Conservation (phyloP, 148 eudicot species). For the Diospyros lotus region DNA sequence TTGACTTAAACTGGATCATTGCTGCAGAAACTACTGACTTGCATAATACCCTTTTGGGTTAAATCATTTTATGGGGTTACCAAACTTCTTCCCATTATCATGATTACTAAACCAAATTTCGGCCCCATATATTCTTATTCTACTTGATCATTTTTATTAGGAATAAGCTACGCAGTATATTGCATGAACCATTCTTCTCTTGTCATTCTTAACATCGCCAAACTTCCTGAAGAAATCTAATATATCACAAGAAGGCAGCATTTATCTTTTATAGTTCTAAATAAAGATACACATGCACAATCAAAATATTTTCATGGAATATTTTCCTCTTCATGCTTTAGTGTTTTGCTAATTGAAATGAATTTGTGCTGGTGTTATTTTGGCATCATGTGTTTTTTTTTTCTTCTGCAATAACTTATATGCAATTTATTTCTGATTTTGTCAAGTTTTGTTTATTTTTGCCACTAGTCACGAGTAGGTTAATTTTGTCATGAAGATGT, state of each 20-base stretch:
- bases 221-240: conserved; percentile 1
- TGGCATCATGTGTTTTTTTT: not conserved
- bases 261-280: not conserved
- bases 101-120: not conserved
- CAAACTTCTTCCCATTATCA: not conserved
- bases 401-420: conserved; percentile 2
- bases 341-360: not conserved
- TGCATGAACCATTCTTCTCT: not conserved
- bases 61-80: not conserved
- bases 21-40: conserved; percentile 1
- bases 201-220: not conserved
- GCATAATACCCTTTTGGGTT: too few species aligned
- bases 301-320: not conserved
- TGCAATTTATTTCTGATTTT: not conserved
- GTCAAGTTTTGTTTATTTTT: not conserved
- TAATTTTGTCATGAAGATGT: not conserved
- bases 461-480: not conserved
- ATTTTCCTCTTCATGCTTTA: not conserved
- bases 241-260: not conserved
- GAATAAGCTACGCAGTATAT: not conserved
- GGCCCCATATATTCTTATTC: not conserved
- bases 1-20: not conserved
- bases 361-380: not conserved
- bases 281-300: not conserved
- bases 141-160: not conserved